Evolutionary conservation across 1,139 yeast species (phyloP), one percentile per base, ranked within the genome.

Genomic region (Entelexis paramagnoliae): DNA sequence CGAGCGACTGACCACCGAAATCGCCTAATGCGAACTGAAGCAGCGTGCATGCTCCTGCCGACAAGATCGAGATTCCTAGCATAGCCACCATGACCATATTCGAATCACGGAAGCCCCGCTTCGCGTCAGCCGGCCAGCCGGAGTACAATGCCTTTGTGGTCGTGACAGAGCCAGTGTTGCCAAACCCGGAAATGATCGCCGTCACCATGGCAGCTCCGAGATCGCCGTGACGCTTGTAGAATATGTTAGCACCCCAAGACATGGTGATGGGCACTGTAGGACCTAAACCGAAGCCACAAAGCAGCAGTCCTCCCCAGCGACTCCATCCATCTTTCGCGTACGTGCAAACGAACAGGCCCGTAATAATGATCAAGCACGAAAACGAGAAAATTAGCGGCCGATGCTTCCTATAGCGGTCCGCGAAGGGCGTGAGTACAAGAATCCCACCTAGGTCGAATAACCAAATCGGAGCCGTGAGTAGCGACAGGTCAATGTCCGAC

Each of bases 401-500:
- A 56, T 69, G 72, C 50, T 69, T 70, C 62, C 77, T 79, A 68
- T 65, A 82, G 58, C 69, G 76, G 69, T 86, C 95, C 9, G 93
- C 85, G 62, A 86, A 73, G 16, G 95, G 95, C 1, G 95, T 85
- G 52, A 86, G 69, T 17, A 81, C 64, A 43, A 86, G 64, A 60
- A 86, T 87, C 1, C 88, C 91, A n/a, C 78, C 81, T 51, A 84
- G 70, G 65, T 86, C 95, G 66, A 84, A 85, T 48, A 86, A 70
- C 95, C 95, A 86, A 61, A 87, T 86, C 35, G 95, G 95, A 5
- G 95, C 95, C 60, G 83, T 82, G 53, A 86, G 72, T 43, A 86
- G 73, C 0, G 91, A 82, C 19, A 86, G 79, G 54, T 81, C 72
- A 59, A 86, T 83, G 2, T 88, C 80, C 1, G 80, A 68, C 60